phyloP scores from a whole-genome alignment of 768 basidiomycete genomes.

The Lactarius tabidus region DNA sequence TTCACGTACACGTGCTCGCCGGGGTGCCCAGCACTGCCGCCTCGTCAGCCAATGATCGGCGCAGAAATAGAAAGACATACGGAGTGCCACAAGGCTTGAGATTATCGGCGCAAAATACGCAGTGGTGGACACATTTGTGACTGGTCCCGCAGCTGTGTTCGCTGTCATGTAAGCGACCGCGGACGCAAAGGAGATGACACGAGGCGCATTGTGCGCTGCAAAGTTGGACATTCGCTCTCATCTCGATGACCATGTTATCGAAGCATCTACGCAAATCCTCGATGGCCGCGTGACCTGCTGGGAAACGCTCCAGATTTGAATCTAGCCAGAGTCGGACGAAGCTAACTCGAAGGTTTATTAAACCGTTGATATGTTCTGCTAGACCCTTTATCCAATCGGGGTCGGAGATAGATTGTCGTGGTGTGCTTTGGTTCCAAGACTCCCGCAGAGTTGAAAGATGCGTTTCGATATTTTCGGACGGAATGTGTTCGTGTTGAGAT shows the following conservation, averaged over 20 bases:
- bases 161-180: too few relatives aligned
- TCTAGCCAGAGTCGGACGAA: conserved; percentile 51
- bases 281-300: conserved; percentile 40
- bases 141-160: too few relatives aligned
- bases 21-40: conserved; percentile 52
- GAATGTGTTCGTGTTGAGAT: conserved; percentile 26
- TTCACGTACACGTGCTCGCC: conserved; percentile 49
- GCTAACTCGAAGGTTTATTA: conserved; percentile 42
- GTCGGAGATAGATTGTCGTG: conserved; percentile 39
- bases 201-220: conserved; percentile 45
- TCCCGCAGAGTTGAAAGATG: conserved; percentile 29
- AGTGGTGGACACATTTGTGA: too few relatives aligned
- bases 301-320: conserved; percentile 47
- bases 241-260: conserved; percentile 41
- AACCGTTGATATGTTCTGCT: conserved; percentile 35
- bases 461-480: conserved; percentile 29
- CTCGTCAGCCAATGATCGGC: not conserved
- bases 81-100: conserved; percentile 41
- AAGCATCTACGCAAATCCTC: conserved; percentile 43
- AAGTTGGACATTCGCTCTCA: conserved; percentile 44
- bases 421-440: conserved; percentile 33
- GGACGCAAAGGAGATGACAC: conserved; percentile 52
- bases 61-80: conserved; percentile 34
- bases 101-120: conserved; percentile 40
- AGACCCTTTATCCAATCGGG: conserved; percentile 41